These are phyloP conservation scores for Cyamopsis tetragonoloba DNA, from an alignment of 306 rosid genomes.

Conservation along the genomic window DNA sequence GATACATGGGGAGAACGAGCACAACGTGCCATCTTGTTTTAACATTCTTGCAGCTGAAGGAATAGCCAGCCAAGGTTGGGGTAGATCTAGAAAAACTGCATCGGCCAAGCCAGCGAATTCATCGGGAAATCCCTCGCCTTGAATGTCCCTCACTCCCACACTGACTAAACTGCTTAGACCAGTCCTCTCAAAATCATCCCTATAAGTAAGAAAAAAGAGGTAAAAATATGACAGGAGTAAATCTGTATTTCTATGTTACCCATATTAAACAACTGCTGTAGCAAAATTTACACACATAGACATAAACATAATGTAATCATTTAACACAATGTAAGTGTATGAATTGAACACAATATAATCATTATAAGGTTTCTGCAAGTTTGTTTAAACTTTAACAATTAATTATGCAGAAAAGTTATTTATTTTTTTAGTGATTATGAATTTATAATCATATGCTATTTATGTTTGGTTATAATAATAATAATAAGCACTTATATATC, in stretches of 20 bases:
- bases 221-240: not conserved
- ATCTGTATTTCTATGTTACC: not conserved
- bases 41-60: constrained; percentile 25
- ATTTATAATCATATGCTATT: too few species aligned
- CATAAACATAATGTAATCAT: too few species aligned
- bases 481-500: too few species aligned
- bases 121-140: constrained; percentile 25
- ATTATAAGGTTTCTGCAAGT: too few species aligned
- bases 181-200: constrained; percentile 26
- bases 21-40: constrained; percentile 14
- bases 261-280: not conserved
- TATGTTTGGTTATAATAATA: too few species aligned
- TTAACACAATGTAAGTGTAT: too few species aligned
- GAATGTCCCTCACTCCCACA: constrained; percentile 25
- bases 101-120: constrained; percentile 21
- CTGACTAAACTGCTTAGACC: constrained; percentile 10
- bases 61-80: constrained; percentile 22
- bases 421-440: too few species aligned
- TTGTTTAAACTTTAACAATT: too few species aligned
- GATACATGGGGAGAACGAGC: constrained; percentile 19
- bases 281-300: too few species aligned
- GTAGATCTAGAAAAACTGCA: constrained; percentile 20
- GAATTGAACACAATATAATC: too few species aligned
- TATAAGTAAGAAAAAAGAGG: not conserved
- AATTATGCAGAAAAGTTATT: too few species aligned